These are phyloP conservation scores for Alternaria gaisen DNA, from an alignment of 2,329 filamentous ascomycete species.

Conservation along the genomic window DNA sequence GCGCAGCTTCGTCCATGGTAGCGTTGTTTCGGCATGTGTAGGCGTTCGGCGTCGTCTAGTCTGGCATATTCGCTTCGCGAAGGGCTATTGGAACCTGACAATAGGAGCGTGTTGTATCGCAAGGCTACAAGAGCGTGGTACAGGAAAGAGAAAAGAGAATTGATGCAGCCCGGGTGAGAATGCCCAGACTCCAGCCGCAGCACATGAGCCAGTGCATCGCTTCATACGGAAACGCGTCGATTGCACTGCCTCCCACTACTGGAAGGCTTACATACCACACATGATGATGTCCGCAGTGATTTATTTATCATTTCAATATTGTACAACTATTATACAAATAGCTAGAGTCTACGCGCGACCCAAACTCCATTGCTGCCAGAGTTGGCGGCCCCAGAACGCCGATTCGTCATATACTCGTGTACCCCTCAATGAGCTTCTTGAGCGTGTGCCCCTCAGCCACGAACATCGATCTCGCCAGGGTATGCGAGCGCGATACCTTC, in stretches of 20 bases:
- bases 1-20: neutral
- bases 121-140: neutral
- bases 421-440: neutral
- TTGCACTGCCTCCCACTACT: neutral
- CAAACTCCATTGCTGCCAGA: neutral
- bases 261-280: neutral
- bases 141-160: neutral
- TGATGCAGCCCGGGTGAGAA: neutral
- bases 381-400: too few species aligned
- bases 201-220: neutral
- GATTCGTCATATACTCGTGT: neutral
- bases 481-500: slow-evolving; percentile 7
- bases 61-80: neutral
- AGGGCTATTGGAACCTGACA: neutral
- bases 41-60: neutral
- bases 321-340: neutral
- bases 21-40: neutral
- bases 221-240: neutral
- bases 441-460: slow-evolving; percentile 10
- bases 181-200: neutral
- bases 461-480: slow-evolving; percentile 14
- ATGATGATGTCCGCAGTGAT: neutral
- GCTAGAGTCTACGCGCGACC: neutral
- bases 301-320: neutral
- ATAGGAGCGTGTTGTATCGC: neutral